Base-by-base conservation (phyloP, 768 basidiomycete genomes). In the Crepidotus variabilis region DNA sequence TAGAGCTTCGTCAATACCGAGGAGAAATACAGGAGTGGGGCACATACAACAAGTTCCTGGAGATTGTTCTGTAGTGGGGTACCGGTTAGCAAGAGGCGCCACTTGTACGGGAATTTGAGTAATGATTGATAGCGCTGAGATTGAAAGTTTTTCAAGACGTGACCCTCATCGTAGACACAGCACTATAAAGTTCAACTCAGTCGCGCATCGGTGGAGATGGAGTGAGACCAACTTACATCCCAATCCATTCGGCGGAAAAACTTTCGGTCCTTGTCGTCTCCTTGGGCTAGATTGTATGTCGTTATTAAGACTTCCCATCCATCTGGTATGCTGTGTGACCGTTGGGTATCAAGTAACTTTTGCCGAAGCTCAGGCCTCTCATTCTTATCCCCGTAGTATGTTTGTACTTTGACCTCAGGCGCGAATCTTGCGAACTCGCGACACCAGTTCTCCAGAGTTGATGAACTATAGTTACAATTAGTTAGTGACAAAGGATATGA, bases 381-480 rank as follows among this genome's bases (percentile, higher is more conserved):
- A 11, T 88, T 86, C 73, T 97, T 97, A 24, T 87, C 83, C 5
- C 93, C 97, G 63, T 98, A 99, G 70, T 98, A 99, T 11, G 92
- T 91, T 67, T 90, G 87, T 6, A 98, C 84, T 16, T 83, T 78
- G 67, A 99, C 87, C 6, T 80, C 79, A 5, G 94, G 94, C 2
- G 90, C 90, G 65, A 99, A 99, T 33, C 86, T 85, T 22, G 85
- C 82, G 66, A 99, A 98, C 72, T 99, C 97, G 61, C 97, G 83
- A 70, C 93, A 90, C 97, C 97, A 99, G 65, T 99, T 99, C 71
- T 99, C 97, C 22, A 98, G 75, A 0, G 95, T 98, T 2, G 96
- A 98, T 2, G 96, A 93, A 28, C 93, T 95, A 59, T 43, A 6
- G 39, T 52, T 45, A 22, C 47, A 16, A 46, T 51, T 57, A 50